phyloP scores from a whole-genome alignment of 1,139 yeast species.

The Taphrina populina region DNA sequence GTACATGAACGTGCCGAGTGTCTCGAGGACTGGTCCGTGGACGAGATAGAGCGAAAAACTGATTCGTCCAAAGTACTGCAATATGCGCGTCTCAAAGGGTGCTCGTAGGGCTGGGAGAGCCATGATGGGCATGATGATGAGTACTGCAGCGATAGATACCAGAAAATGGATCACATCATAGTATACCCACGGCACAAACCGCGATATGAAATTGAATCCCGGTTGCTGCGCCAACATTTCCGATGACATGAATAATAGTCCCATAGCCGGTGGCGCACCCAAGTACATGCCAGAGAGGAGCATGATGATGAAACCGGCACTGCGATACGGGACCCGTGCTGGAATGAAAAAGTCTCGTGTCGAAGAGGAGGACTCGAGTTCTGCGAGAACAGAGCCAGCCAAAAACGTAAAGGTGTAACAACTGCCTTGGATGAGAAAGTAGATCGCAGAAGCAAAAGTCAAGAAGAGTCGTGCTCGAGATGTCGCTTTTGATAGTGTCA shows the following conservation, averaged over 20 bases:
- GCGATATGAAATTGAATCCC: conserved; percentile 13
- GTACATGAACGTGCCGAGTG: conserved; percentile 5
- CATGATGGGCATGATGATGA: conserved; percentile 17
- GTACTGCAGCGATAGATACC: conserved; percentile 18
- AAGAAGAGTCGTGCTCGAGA: conserved; percentile 3
- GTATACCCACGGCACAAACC: conserved; percentile 24
- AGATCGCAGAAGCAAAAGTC: conserved; percentile 5
- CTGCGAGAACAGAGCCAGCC: conserved; percentile 21
- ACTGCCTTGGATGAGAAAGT: conserved; percentile 21
- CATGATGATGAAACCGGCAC: conserved; percentile 6
- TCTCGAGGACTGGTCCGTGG: conserved; percentile 28
- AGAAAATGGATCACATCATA: conserved; percentile 19
- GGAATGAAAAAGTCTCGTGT: conserved; percentile 14
- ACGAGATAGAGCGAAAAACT: conserved; percentile 24
- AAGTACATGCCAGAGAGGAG: background rate
- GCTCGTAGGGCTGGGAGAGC: conserved; percentile 9
- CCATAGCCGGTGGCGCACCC: conserved; percentile 12
- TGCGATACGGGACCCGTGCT: conserved; percentile 1
- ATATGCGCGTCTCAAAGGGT: conserved; percentile 2
- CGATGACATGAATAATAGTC: conserved; percentile 21
- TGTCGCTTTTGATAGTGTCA: conserved; percentile 13
- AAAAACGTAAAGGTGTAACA: conserved; percentile 18
- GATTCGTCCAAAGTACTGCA: conserved; percentile 29
- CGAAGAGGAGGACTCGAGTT: conserved; percentile 10
- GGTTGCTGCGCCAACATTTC: conserved; percentile 13